phyloP scores from a whole-genome alignment of 2,329 filamentous ascomycete genomes.

The Byssochlamys sp. region DNA sequence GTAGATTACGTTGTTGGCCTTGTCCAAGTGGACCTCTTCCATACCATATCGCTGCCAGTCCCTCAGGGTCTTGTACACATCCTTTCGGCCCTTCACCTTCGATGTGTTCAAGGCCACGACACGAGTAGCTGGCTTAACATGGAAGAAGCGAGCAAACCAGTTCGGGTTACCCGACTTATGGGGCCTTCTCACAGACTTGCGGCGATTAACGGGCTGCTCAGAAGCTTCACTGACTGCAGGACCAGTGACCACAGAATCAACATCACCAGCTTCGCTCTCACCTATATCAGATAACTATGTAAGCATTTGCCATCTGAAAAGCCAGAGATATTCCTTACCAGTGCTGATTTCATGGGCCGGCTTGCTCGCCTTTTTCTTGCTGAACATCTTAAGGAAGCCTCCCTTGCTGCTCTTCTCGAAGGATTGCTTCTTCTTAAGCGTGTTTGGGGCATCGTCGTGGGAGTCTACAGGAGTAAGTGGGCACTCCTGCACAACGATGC shows the following conservation, averaged over 20 bases:
- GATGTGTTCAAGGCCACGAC: constrained; percentile 67
- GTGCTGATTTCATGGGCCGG: constrained; percentile 18
- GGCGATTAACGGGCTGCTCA: constrained; percentile 5
- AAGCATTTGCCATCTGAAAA: neutral
- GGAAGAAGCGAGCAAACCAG: constrained; percentile 82
- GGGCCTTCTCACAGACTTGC: constrained; percentile 10
- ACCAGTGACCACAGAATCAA: neutral
- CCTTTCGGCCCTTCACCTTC: constrained; percentile 64
- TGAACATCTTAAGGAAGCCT: constrained; percentile 45
- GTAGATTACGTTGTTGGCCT: constrained; percentile 67
- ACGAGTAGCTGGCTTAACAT: constrained; percentile 71
- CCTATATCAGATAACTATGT: neutral
- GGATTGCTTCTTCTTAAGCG: constrained; percentile 6
- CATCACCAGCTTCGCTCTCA: neutral
- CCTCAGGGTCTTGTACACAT: constrained; percentile 63
- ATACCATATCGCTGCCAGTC: constrained; percentile 80
- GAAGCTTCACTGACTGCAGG: neutral
- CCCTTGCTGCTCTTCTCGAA: constrained; percentile 31
- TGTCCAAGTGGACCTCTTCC: constrained; percentile 67
- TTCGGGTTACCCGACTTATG: constrained; percentile 52
- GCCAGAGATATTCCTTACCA: constrained; percentile 24
- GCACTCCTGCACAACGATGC: constrained; percentile 17
- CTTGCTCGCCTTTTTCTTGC: constrained; percentile 39
- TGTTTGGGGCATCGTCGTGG: constrained; percentile 3
- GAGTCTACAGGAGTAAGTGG: constrained; percentile 1